Percentiles rank a stretch among this genome's conserved stretches.
These are phyloP conservation scores for Coprinellus micaceus DNA, from an alignment of 768 basidiomycete genomes.

Conservation along the genomic window DNA sequence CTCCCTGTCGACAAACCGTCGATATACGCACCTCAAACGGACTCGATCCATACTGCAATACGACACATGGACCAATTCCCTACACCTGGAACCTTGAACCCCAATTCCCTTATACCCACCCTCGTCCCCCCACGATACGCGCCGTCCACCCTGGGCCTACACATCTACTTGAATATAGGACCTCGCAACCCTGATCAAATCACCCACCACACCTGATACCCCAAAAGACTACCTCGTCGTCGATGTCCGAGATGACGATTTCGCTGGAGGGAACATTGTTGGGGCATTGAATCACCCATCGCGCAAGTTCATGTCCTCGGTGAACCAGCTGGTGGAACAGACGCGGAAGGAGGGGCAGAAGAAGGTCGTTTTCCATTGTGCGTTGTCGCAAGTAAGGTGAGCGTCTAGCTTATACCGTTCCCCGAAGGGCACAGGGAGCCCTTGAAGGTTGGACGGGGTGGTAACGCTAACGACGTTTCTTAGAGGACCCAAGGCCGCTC, in stretches of 20 bases:
- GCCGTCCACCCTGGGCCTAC: neutral
- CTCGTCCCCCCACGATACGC: neutral
- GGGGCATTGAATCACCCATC: slow-evolving; percentile 63
- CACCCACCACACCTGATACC: slow-evolving; percentile 43
- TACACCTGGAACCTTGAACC: no score
- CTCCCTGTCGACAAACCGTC: no score
- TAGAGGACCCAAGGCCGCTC: slow-evolving; percentile 76
- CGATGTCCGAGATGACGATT: slow-evolving; percentile 85
- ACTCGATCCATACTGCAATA: no score
- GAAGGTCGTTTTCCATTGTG: slow-evolving; percentile 74
- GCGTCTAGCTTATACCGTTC: slow-evolving; percentile 32
- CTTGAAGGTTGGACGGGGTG: slow-evolving; percentile 7
- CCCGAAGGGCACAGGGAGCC: neutral
- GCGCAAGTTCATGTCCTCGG: slow-evolving; percentile 47
- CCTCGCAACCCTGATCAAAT: slow-evolving; percentile 66
- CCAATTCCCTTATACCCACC: neutral
- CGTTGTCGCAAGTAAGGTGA: slow-evolving; percentile 67
- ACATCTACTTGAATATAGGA: no score
- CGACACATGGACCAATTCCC: no score
- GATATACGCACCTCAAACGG: no score
- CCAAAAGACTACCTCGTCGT: slow-evolving; percentile 69
- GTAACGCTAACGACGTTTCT: neutral
- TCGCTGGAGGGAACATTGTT: slow-evolving; percentile 74
- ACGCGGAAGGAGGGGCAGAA: slow-evolving; percentile 51
- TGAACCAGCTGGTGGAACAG: slow-evolving; percentile 56